A percentile compares a stretch with the other conserved stretches of the same genome.
Conservation (phyloP, 164 flowering plant species). For the Vitis riparia region DNA sequence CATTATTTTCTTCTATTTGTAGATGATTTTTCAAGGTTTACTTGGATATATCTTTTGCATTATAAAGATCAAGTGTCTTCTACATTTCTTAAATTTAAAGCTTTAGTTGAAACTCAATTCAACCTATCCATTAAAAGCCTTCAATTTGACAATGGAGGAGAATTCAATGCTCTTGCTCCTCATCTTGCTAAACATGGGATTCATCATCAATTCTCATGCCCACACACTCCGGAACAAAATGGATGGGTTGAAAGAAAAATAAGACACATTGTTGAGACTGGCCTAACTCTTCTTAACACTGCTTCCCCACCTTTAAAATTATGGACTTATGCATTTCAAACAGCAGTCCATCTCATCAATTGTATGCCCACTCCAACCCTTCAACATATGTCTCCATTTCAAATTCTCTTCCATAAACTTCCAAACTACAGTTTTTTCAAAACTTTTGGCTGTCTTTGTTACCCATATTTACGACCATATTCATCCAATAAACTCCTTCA, state of each 20-base stretch:
- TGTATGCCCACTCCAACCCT: conserved; percentile 10
- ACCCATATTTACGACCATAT: too few species aligned
- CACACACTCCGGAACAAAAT: conserved; percentile 19
- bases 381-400: neutral
- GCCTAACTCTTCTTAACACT: conserved; percentile 13
- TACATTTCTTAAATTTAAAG: too few species aligned
- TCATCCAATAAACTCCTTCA: too few species aligned
- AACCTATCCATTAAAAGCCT: too few species aligned
- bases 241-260: conserved; percentile 8
- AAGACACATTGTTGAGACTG: conserved; percentile 14
- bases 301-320: conserved; percentile 5
- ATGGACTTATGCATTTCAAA: conserved; percentile 23
- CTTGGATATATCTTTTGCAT: too few species aligned
- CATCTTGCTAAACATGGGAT: conserved; percentile 3
- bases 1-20: too few species aligned
- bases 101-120: too few species aligned
- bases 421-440: too few species aligned
- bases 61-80: too few species aligned
- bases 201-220: conserved; percentile 13
- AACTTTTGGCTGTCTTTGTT: too few species aligned
- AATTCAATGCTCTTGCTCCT: neutral
- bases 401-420: neutral
- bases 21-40: too few species aligned
- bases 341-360: conserved; percentile 17
- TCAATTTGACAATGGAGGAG: conserved; percentile 19